Conservation (phyloP, 2,329 filamentous ascomycete species). For the Fusarium nisikadoi region DNA sequence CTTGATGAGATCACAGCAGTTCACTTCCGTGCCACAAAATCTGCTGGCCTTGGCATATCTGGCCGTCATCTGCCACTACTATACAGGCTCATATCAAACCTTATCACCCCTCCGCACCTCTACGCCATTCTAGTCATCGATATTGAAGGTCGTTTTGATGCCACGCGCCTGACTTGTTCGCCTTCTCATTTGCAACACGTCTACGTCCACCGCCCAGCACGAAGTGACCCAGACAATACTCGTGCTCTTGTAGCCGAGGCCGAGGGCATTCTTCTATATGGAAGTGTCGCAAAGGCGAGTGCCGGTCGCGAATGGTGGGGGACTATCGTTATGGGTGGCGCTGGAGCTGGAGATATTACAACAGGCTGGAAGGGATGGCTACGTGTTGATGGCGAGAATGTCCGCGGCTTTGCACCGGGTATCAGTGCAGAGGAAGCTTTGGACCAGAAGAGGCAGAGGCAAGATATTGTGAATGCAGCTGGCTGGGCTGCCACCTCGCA, state of each 20-base stretch:
- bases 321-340: slow-evolving; percentile 62
- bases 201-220: slow-evolving; percentile 59
- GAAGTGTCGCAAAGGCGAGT: slow-evolving; percentile 52
- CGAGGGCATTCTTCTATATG: slow-evolving; percentile 63
- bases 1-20: slow-evolving; percentile 59
- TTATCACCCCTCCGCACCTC: slow-evolving; percentile 59
- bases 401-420: slow-evolving; percentile 52
- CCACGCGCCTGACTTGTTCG: slow-evolving; percentile 55
- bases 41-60: slow-evolving; percentile 59
- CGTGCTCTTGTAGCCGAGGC: slow-evolving; percentile 54
- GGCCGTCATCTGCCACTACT: slow-evolving; percentile 66
- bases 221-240: slow-evolving; percentile 42
- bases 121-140: slow-evolving; percentile 67
- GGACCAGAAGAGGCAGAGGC: slow-evolving; percentile 51
- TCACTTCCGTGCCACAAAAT: slow-evolving; percentile 61
- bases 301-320: slow-evolving; percentile 66
- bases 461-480: slow-evolving; percentile 54
- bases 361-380: slow-evolving; percentile 62
- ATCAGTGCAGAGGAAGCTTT: slow-evolving; percentile 59
- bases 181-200: slow-evolving; percentile 59
- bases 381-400: slow-evolving; percentile 57
- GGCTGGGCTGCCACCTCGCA: slow-evolving; percentile 60
- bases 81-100: slow-evolving; percentile 63
- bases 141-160: slow-evolving; percentile 65
- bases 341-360: slow-evolving; percentile 48